These are phyloP conservation scores for Scenedesmus sp. DNA, from an alignment of 163 green algal genomes.

Conservation along the genomic window DNA sequence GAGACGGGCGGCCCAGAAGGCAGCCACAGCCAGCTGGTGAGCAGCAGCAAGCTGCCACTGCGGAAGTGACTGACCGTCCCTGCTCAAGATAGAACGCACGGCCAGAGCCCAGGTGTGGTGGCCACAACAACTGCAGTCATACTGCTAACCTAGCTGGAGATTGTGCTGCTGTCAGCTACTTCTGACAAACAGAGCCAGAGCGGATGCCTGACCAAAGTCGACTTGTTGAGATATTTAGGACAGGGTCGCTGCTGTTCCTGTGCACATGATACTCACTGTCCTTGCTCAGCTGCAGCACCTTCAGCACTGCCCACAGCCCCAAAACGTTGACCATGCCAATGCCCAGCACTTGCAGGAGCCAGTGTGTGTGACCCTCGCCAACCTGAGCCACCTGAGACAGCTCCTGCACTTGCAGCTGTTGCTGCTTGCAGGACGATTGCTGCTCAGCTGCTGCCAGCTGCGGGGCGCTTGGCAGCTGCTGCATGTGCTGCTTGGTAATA, in stretches of 20 bases:
- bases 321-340: constrained; percentile 38
- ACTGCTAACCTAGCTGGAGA: neutral
- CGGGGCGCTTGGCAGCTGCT: neutral
- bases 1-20: neutral
- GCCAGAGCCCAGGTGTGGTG: no score
- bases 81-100: no score
- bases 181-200: no score
- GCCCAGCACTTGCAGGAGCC: constrained; percentile 39
- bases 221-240: no score
- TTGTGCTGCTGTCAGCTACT: neutral
- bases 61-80: no score
- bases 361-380: constrained; percentile 17
- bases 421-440: neutral
- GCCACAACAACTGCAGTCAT: neutral
- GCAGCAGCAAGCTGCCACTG: neutral
- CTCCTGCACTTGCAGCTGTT: neutral
- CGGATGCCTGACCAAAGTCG: no score
- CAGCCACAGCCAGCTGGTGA: neutral
- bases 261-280: constrained; percentile 24
- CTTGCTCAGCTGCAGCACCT: constrained; percentile 12
- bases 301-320: constrained; percentile 34
- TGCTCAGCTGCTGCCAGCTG: neutral
- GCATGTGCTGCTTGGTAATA: neutral
- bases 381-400: neutral
- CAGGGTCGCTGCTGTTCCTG: neutral